Evolutionary conservation across 805 yeast species (phyloP), one percentile per base, ranked within the genome.

Genomic region (Zygoascus flipseniorum): DNA sequence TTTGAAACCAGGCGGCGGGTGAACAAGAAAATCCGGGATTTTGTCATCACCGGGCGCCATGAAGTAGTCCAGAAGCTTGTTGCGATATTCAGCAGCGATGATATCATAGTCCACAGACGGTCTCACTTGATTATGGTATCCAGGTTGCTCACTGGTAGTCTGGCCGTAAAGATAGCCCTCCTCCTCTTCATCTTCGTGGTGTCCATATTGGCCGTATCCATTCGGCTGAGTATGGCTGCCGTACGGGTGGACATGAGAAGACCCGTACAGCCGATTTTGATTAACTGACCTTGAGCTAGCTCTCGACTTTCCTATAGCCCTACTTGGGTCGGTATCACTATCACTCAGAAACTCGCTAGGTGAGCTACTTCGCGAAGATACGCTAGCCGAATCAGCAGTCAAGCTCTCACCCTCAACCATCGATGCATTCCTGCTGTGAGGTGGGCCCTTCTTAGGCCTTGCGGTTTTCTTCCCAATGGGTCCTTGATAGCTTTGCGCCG

Each of bases 1-100:
- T 58, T 86, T 80, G 61, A 85, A 83, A 52, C 79, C 84, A 23
- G 76, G 73, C 1, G 86, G 82, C 0, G 88, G 84, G 58, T 80
- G 75, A 41, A 77, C 71, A 14, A 87, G 71, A 62, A 86, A 82
- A 23, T 77, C 80, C 0, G 95, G 95, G 28, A 86, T 73, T 2
- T 67, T 59, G 37, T 76, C 78, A 52, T 80, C 83, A 54, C 80
- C 84, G 2, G 83, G 76, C 8, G 78, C 71, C 69, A 80, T 72
- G 63, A 79, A 81, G 66, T 72, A 80, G 58, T 76, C 81, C 51
- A 78, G 68, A 47, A 80, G 68, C 54, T 74, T 70, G 50, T 74
- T 73, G 18, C 57, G 51, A 48, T 57, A 58, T 35, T 54, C 58
- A 8, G 55, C 54, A 8, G 56, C 56, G 19, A 56, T 49, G 52